Conservation (phyloP, 331 rosid genomes). For the Spiraea crenata region DNA sequence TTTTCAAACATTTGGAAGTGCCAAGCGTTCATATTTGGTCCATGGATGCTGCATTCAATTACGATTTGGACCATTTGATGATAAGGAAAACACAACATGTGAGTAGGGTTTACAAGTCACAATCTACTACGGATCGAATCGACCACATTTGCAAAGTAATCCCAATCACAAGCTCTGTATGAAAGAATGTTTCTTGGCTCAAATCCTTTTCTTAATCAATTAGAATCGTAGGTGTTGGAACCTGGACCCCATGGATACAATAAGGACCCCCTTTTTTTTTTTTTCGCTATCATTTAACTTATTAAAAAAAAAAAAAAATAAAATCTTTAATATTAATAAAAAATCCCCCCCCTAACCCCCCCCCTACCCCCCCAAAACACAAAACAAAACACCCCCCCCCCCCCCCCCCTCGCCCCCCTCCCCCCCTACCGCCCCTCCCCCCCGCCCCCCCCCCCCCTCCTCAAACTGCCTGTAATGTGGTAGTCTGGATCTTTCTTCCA, state of each 20-base stretch:
- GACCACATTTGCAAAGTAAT: not conserved
- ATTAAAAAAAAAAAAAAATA: too few relatives aligned
- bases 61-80: slow-evolving; percentile 11
- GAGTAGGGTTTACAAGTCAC: slow-evolving; percentile 16
- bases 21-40: not conserved
- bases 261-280: not conserved
- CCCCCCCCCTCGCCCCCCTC: too few relatives aligned
- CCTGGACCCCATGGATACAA: slow-evolving; percentile 1
- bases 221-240: not conserved
- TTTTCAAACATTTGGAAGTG: slow-evolving; percentile 1
- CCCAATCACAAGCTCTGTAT: slow-evolving; percentile 2
- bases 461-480: too few relatives aligned
- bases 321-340: too few relatives aligned
- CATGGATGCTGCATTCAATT: not conserved
- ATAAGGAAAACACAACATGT: slow-evolving; percentile 28
- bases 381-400: too few relatives aligned
- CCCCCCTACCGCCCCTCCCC: too few relatives aligned
- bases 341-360: too few relatives aligned
- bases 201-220: slow-evolving; percentile 1
- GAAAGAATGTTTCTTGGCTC: slow-evolving; percentile 8
- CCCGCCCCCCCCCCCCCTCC: too few relatives aligned
- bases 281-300: too few relatives aligned
- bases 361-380: too few relatives aligned
- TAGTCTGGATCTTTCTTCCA: too few relatives aligned
- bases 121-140: not conserved